Base-by-base conservation (phyloP, 441 rosid species). In the Geranium incanum region DNA sequence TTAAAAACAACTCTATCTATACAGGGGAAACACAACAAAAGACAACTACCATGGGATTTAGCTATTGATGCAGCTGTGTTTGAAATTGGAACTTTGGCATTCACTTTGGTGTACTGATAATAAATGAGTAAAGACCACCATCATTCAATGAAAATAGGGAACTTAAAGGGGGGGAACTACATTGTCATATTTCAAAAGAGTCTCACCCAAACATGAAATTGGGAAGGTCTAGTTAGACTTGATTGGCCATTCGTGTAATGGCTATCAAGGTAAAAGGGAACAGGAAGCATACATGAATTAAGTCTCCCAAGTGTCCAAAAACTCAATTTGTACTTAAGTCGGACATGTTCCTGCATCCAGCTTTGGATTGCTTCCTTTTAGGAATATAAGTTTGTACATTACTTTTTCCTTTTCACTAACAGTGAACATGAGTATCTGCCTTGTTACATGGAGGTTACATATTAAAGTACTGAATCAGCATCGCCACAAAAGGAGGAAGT, bases 121-220 rank as follows among this genome's bases (percentile, higher is more conserved):
- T 52, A 52, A 52, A 52, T 52, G 60, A 52, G n/a, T n/a, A n/a
- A n/a, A n/a, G n/a, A n/a, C n/a, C 60, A 12, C 60, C 19, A n/a
- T 13, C 3, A 5, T 5, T 52, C 60, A 52, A 16, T 52, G 16
- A 52, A 52, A 52, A 5, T 13, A 3, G 60, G 60, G 6, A 52
- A 15, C 6, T 52, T 52, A 2, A n/a, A n/a, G 33, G 33, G 33
- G 1, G 62, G 15, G 15, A n/a, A 8, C 62, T 55, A 55, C 21
- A 18, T n/a, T 55, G 5, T 55, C 62, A 55, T 8, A 5, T 55
- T 55, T 4, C 6, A 55, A 5, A 55, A 15, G 6, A 55, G 62
- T 55, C 19, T 55, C 62, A 55, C 43, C 43, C 43, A 38, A 38
- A 38, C 43, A 38, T 38, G 43, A 38, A 3, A 38, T 38, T 4